Base-by-base conservation (phyloP, 2,329 filamentous ascomycete genomes). In the Nannizzia gypsea region DNA sequence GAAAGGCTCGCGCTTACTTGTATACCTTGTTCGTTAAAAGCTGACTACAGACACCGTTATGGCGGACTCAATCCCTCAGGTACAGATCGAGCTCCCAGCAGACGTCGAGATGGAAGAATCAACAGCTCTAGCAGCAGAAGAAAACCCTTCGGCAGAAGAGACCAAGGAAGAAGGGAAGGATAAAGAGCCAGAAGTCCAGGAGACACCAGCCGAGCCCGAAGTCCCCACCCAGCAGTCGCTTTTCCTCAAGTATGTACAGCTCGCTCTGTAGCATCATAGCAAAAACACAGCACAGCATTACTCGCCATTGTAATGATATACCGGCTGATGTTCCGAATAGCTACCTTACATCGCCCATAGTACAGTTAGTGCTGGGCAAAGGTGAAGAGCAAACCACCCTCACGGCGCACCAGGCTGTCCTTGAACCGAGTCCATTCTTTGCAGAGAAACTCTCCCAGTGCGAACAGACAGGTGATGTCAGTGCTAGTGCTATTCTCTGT, bases 391-490 rank as follows among this genome's bases (percentile, higher is more conserved):
- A 82, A 66, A 84, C 83, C 8, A 78, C 84, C 34, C 80, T 96
- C 61, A 85, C 83, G 24, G 89, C 89, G 5, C 91, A 96, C 72
- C 87, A 95, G 74, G 85, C 79, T 2, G 80, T 96, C 26, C 79
- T 97, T 38, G 69, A 76, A 9, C 81, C 85, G 70, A 92, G 89
- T 48, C 88, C 90, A 0, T 90, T 81, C 72, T 89, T 96, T 69
- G 28, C 28, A 77, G 78, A 9, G 80, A 84, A 22, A 77, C 81
- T 5, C 84, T 85, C 68, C 77, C 80, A 54, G 6, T 54, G 26
- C 9, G 73, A 80, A 56, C 87, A 90, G 68, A 77, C 77, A 54
- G 78, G 83, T 34, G 81, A 83, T 58, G 31, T 42, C 11, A 24
- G 34, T 20, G 24, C 11, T 34, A n/a, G 8, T 22, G 2, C 1